Conservation (phyloP, 2,329 filamentous ascomycete species). For the Fusarium metavorans region DNA sequence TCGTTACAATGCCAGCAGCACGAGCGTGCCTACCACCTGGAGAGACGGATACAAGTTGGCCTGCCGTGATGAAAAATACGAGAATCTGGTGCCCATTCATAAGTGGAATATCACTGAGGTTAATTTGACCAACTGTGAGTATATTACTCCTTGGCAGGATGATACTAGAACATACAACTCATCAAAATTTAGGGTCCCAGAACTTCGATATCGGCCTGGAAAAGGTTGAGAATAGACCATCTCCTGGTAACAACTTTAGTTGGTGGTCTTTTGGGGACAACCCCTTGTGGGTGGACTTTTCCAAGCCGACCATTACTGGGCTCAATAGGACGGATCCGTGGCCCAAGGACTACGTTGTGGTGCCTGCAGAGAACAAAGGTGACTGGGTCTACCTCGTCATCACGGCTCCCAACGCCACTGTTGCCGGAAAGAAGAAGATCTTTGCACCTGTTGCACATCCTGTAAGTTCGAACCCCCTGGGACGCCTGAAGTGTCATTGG, state of each 20-base stretch:
- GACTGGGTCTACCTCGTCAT: constrained; percentile 30
- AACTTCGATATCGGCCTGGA: not conserved
- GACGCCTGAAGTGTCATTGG: not conserved
- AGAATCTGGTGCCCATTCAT: not conserved
- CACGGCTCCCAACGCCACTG: constrained; percentile 4
- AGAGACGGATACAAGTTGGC: not conserved
- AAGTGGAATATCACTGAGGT: not conserved
- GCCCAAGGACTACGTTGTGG: constrained; percentile 20
- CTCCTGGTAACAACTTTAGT: not conserved
- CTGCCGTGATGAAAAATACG: not conserved
- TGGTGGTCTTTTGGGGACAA: not conserved
- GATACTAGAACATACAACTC: not conserved
- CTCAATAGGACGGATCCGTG: constrained; percentile 5
- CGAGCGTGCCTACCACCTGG: constrained; percentile 9
- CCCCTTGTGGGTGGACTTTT: constrained; percentile 30
- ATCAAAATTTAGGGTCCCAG: not conserved
- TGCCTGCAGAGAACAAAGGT: not conserved
- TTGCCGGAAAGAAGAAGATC: not conserved
- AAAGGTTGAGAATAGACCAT: not conserved
- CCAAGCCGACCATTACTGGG: constrained; percentile 17
- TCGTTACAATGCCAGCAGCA: constrained; percentile 9
- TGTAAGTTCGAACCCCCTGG: not conserved
- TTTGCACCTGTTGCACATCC: constrained; percentile 21
- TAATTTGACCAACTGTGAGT: not conserved
- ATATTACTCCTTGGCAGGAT: not conserved